phyloP scores from a whole-genome alignment of 202 grass and related monocot species.

The Zoysia matrella region DNA sequence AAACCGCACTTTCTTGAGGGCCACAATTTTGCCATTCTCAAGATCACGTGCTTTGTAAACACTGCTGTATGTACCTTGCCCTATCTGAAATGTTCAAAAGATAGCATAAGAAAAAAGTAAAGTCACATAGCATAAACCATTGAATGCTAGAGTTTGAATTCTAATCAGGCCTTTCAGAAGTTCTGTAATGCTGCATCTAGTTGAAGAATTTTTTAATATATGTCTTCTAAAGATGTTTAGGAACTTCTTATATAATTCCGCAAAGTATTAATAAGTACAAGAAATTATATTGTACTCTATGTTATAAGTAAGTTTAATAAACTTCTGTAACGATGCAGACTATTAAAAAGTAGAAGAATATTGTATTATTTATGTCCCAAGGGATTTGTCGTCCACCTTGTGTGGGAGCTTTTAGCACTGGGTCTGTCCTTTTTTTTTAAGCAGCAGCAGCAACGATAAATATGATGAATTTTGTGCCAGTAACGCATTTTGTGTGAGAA shows the following conservation, averaged over 20 bases:
- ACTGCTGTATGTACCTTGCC: constrained; percentile 96
- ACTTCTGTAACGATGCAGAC: not conserved
- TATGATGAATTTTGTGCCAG: not conserved
- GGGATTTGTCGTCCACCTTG: not conserved
- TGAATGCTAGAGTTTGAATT: constrained; percentile 3
- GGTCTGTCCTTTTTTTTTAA: not conserved
- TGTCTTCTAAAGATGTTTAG: not conserved
- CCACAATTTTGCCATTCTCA: constrained; percentile 89
- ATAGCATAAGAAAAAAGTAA: constrained; percentile 22
- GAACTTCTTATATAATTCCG: not conserved
- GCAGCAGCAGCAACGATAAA: not conserved
- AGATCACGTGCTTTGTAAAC: constrained; percentile 95
- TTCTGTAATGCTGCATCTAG: not conserved
- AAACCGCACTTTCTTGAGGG: constrained; percentile 95
- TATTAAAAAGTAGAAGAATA: not conserved
- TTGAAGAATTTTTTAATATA: not conserved
- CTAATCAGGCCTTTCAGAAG: no score
- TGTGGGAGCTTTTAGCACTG: no score
- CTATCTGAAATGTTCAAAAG: constrained; percentile 70
- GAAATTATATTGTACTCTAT: not conserved
- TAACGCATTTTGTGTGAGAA: not conserved
- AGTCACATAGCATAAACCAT: not conserved
- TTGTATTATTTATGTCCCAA: constrained; percentile 4
- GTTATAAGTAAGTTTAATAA: not conserved
- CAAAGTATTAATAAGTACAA: not conserved